These are phyloP conservation scores for Myxozyma melibiosi DNA, from an alignment of 805 yeast species.

Conservation along the genomic window DNA sequence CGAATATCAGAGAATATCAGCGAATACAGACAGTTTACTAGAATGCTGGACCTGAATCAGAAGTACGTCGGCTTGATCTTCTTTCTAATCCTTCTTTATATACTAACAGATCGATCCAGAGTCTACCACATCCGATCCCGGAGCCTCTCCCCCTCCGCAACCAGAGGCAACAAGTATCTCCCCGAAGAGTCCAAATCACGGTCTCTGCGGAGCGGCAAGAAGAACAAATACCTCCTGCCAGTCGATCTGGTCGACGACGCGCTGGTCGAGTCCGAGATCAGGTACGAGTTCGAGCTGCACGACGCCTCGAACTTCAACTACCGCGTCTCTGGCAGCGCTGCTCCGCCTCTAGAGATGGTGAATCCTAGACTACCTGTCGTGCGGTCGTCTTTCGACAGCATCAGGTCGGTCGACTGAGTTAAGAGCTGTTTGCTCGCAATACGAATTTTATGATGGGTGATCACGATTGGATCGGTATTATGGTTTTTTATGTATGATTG, in stretches of 20 bases:
- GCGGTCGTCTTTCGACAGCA: conserved; percentile 16
- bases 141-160: not conserved
- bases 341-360: conserved; percentile 17
- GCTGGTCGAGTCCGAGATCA: conserved; percentile 1
- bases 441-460: too few species aligned
- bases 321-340: conserved; percentile 1
- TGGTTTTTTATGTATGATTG: not conserved
- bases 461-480: too few species aligned
- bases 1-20: too few species aligned
- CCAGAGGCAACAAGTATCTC: conserved; percentile 9
- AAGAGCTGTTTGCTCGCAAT: too few species aligned
- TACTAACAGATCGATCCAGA: not conserved
- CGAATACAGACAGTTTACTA: too few species aligned
- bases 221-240: conserved; percentile 16
- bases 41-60: not conserved
- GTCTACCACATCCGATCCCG: conserved; percentile 2
- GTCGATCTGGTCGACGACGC: conserved; percentile 17
- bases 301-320: conserved; percentile 14
- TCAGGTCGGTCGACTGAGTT: not conserved
- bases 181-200: not conserved
- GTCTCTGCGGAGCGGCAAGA: not conserved
- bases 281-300: conserved; percentile 11
- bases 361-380: conserved; percentile 9
- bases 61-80: not conserved
- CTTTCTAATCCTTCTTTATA: not conserved